These are phyloP conservation scores for Phytopythium litorale DNA, from an alignment of 352 stramenopile species.

Conservation along the genomic window DNA sequence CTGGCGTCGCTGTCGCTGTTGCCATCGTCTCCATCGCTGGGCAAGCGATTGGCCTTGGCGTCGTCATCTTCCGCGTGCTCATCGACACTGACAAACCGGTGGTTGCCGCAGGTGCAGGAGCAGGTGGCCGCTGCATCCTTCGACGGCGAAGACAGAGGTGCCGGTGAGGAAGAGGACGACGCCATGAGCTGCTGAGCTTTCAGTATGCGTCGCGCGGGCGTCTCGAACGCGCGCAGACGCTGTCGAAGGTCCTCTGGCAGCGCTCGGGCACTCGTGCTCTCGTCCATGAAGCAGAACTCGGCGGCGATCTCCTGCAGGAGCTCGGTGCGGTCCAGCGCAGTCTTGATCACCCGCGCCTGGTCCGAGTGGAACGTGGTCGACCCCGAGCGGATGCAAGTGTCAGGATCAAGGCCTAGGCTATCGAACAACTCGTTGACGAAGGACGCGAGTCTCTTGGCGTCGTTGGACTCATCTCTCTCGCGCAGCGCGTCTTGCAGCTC, in stretches of 20 bases:
- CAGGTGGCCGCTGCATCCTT: slow-evolving; percentile 14
- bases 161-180: neutral
- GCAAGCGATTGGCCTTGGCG: neutral
- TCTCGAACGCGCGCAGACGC: slow-evolving; percentile 37
- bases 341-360: slow-evolving; percentile 43
- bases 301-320: slow-evolving; percentile 51
- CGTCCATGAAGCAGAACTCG: slow-evolving; percentile 40
- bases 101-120: slow-evolving; percentile 43
- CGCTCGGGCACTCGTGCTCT: slow-evolving; percentile 11
- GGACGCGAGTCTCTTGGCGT: slow-evolving; percentile 46
- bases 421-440: slow-evolving; percentile 53
- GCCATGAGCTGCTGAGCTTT: slow-evolving; percentile 45
- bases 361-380: slow-evolving; percentile 43
- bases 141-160: neutral
- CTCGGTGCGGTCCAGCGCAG: slow-evolving; percentile 51
- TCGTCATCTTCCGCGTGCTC: slow-evolving; percentile 14
- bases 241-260: slow-evolving; percentile 18
- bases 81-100: slow-evolving; percentile 25
- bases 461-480: slow-evolving; percentile 48
- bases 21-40: neutral
- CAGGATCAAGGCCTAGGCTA: slow-evolving; percentile 16
- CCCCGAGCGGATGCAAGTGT: neutral
- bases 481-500: slow-evolving; percentile 55
- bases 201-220: slow-evolving; percentile 33
- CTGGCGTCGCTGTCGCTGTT: slow-evolving; percentile 11